Conservation (phyloP, 306 rosid species). For the Dalbergia cultrata region DNA sequence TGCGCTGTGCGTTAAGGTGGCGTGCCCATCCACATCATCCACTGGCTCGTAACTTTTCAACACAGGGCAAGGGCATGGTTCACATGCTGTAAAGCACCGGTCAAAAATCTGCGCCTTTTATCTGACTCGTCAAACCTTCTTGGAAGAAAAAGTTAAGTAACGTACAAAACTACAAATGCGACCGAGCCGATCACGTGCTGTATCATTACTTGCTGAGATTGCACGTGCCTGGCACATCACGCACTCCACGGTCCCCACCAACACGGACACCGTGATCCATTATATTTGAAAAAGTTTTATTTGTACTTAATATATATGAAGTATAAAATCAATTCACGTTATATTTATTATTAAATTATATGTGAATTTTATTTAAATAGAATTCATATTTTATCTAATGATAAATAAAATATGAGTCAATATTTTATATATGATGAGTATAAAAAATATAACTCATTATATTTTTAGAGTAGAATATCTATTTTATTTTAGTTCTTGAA, state of each 20-base stretch:
- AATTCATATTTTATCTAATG: no score
- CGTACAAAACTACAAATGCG: conserved; percentile 23
- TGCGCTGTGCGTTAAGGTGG: conserved; percentile 36
- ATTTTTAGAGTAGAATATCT: no score
- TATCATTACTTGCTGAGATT: conserved; percentile 44
- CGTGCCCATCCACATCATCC: conserved; percentile 46
- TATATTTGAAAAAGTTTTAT: no score
- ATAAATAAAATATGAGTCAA: no score
- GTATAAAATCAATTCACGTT: no score
- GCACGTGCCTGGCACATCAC: conserved; percentile 38
- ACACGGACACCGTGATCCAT: background rate
- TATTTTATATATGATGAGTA: no score
- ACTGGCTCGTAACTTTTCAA: conserved; percentile 7
- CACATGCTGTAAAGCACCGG: conserved; percentile 22
- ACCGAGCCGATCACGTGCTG: conserved; percentile 38
- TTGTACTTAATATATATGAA: no score
- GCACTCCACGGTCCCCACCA: background rate
- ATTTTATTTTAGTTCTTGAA: no score
- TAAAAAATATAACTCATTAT: no score
- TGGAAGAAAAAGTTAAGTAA: conserved; percentile 30
- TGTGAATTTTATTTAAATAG: no score
- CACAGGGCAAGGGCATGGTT: background rate
- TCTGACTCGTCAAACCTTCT: conserved; percentile 42
- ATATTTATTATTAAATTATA: no score
- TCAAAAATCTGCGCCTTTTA: conserved; percentile 31